Base-by-base conservation (phyloP, 768 basidiomycete genomes). In the Mycena chlorophos region DNA sequence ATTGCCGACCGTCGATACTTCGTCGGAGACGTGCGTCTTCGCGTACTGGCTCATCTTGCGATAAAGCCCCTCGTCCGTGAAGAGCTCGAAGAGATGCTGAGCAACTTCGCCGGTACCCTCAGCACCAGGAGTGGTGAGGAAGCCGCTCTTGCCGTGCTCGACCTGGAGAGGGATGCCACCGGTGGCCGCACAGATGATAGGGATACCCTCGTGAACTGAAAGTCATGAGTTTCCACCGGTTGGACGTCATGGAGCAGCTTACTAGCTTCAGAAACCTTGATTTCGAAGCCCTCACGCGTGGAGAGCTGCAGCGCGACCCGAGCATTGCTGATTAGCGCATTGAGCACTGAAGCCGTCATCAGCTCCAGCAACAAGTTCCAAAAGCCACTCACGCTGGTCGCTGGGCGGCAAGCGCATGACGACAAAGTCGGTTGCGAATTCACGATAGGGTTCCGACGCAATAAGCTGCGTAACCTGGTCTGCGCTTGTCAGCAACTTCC, bases 81-180 rank as follows among this genome's bases (percentile, higher is more conserved):
- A 85, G 25, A 95, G 80, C 31, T 93, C 81, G 69, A 76, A 88
- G 53, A 96, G 78, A 66, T 92, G 78, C 62, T 80, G 74, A 30
- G 93, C 90, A 45, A 95, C 91, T 5, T 83, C 73, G 4, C 76
- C 77, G 61, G 89, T 88, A 67, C 95, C 89, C 20, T 50, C 60
- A 8, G 38, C 47, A 26, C 88, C 87, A 10, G 85, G 81, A 17
- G 85, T 83, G 60, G 87, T 88, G 62, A 97, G 76, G 78, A 80
- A 94, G 48, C 95, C 95, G 60, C 89, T 91, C 72, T 91, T 87
- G 51, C 92, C 94, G 61, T 97, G 75, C 62, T 84, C 83, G 61
- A 97, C 82, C 68, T 98, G 95, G 45, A 97, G 84, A 38, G 95
- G 95, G 66, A 98, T 96, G 63, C 94, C 94, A 55, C 95, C 95